phyloP scores from a whole-genome alignment of 73 alveolate genomes.

The Blepharisma stoltei region DNA sequence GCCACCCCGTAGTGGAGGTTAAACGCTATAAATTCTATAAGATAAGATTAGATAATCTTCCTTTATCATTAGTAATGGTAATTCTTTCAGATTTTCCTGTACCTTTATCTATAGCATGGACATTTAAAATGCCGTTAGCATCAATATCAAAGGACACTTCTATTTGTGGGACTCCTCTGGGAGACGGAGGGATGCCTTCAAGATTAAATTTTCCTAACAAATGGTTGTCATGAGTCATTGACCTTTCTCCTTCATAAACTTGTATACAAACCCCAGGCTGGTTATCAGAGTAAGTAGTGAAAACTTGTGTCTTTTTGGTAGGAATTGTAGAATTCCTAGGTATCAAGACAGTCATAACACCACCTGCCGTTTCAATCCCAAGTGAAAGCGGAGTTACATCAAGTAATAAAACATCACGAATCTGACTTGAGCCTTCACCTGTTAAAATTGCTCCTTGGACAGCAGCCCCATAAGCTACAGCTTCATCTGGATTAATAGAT shows the following conservation, averaged over 20 bases:
- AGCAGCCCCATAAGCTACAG: constrained; percentile 95
- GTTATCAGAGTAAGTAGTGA: constrained; percentile 98
- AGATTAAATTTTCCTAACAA: constrained; percentile 93
- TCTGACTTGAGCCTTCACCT: constrained; percentile 52
- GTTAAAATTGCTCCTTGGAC: constrained; percentile 72
- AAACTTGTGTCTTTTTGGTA: constrained; percentile 76
- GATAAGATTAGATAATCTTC: constrained; percentile 88
- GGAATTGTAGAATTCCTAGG: constrained; percentile 96
- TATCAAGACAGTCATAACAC: constrained; percentile 96
- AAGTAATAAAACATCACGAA: constrained; percentile 40
- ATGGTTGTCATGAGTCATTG: constrained; percentile 92
- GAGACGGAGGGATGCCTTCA: constrained; percentile 92
- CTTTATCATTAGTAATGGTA: constrained; percentile 96
- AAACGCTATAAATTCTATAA: too few species aligned
- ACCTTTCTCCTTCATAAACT: constrained; percentile 98
- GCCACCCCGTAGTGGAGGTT: too few species aligned
- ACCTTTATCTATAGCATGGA: constrained; percentile 72
- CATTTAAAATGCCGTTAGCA: constrained; percentile 83
- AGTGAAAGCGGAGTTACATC: constrained; percentile 89
- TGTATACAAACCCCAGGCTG: constrained; percentile 93
- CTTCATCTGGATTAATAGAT: constrained; percentile 97
- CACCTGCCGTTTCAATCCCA: constrained; percentile 99
- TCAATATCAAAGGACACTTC: constrained; percentile 90
- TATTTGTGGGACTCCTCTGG: constrained; percentile 93
- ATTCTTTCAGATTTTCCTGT: constrained; percentile 75